phyloP scores from a whole-genome alignment of 2,329 filamentous ascomycete species.

The Rhinocladiella mackenziei region DNA sequence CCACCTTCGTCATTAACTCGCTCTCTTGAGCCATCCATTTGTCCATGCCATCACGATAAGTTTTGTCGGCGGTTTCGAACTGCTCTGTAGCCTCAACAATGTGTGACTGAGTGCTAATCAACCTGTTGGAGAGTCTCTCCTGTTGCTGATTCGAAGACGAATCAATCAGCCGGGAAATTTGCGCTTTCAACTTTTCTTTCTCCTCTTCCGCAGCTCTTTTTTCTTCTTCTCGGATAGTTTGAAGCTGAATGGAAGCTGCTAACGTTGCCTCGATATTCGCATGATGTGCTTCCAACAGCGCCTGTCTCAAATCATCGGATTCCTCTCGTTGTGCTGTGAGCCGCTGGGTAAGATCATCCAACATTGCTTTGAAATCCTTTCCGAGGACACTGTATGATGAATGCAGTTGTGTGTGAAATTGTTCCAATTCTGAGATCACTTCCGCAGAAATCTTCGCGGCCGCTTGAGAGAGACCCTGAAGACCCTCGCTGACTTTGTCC shows the following conservation, averaged over 20 bases:
- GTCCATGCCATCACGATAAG: conserved; percentile 69
- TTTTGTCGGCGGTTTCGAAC: conserved; percentile 61
- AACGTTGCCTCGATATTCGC: conserved; percentile 65
- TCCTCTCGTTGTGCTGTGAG: conserved; percentile 73
- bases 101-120: conserved; percentile 60
- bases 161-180: conserved; percentile 74
- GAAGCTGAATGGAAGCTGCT: conserved; percentile 61
- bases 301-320: conserved; percentile 65
- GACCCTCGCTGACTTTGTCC: conserved; percentile 73
- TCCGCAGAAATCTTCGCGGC: conserved; percentile 86
- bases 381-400: conserved; percentile 78
- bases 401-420: conserved; percentile 79
- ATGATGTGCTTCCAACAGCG: conserved; percentile 67
- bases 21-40: conserved; percentile 67
- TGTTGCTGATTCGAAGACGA: conserved; percentile 71
- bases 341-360: conserved; percentile 73
- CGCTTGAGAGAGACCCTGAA: conserved; percentile 76
- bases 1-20: conserved; percentile 65
- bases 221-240: conserved; percentile 71
- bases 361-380: conserved; percentile 78
- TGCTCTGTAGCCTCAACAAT: conserved; percentile 61
- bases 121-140: conserved; percentile 61
- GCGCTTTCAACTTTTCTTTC: conserved; percentile 66
- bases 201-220: conserved; percentile 68
- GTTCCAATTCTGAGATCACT: conserved; percentile 76